Conservation (phyloP, 2,329 filamentous ascomycete genomes). For the Akanthomyces dipterigenus region DNA sequence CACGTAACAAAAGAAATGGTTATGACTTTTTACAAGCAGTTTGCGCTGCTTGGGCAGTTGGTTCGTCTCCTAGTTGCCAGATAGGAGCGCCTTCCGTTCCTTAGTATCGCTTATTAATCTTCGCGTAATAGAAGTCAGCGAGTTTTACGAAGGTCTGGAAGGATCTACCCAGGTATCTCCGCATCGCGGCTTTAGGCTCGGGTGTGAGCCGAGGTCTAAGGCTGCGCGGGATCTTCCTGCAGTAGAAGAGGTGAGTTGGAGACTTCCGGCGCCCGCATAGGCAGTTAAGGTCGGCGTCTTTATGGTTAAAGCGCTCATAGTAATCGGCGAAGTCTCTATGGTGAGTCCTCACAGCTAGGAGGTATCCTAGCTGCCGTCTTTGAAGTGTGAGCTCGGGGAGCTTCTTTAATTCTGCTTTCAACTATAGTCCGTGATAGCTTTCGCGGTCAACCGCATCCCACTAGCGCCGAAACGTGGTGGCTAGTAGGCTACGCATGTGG, state of each 20-base stretch:
- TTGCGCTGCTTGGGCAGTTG: neutral
- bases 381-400: too few species aligned
- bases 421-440: neutral
- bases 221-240: too few species aligned
- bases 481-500: neutral
- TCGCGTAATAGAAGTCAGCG: too few species aligned
- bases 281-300: neutral
- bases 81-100: neutral
- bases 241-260: too few species aligned
- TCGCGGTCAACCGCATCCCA: neutral
- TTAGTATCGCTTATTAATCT: neutral
- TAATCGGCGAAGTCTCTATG: slow-evolving; percentile 12
- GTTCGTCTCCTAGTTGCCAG: neutral
- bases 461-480: neutral
- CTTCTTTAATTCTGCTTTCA: neutral
- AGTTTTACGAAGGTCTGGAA: too few species aligned
- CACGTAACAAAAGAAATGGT: neutral
- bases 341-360: slow-evolving; percentile 2
- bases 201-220: too few species aligned
- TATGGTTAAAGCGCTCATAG: slow-evolving; percentile 8
- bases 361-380: neutral
- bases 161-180: too few species aligned
- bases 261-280: slow-evolving; percentile 4
- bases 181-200: too few species aligned
- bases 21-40: neutral